Base-by-base conservation (phyloP, 176 grass and related monocot species). In the Eleusine coracana region DNA sequence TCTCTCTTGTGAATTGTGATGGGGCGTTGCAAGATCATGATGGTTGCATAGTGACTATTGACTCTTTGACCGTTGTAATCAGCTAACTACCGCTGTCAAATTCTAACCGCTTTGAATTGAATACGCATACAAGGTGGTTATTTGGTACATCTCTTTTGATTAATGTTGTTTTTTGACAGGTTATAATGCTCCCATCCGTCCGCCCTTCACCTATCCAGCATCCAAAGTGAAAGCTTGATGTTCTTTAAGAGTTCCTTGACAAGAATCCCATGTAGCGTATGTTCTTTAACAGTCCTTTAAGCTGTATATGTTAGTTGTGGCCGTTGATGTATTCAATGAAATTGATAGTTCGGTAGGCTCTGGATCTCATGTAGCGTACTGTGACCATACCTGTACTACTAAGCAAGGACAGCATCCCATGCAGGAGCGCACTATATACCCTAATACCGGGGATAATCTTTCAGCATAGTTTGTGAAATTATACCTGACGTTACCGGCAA, bases 401-500 rank as follows among this genome's bases (percentile, higher is more conserved):
- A 87, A 70, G 78, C 85, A 76, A 76, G 73, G 74, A 34, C 79
- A 14, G 11, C 23, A 82, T 82, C 45, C 66, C 69, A 45, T 71
- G 59, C 34, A 78, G 42, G 55, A 77, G n/a, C 70, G 72, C 82
- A 71, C 41, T 0, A 29, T 1, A 12, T 3, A 17, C 52, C n/a
- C 5, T 44, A 38, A 51, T 66, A 11, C 11, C 18, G 45, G 10
- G 29, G 37, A 77, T 82, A 40, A 64, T 64, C 10, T 23, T 36
- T 44, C 36, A 18, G 65, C 54, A 71, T 25, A 60, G 0, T 46
- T 16, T 38, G 48, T 68, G 65, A 67, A 79, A 16, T 21, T 21
- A n/a, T 50, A 58, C 66, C 62, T 79, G 76, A 41, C 82, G 87
- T 89, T 51, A 69, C 63, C 70, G 87, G 61, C 50, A 79, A 84